phyloP scores from a whole-genome alignment of 1,139 yeast genomes.

The Spathaspora sp. region DNA sequence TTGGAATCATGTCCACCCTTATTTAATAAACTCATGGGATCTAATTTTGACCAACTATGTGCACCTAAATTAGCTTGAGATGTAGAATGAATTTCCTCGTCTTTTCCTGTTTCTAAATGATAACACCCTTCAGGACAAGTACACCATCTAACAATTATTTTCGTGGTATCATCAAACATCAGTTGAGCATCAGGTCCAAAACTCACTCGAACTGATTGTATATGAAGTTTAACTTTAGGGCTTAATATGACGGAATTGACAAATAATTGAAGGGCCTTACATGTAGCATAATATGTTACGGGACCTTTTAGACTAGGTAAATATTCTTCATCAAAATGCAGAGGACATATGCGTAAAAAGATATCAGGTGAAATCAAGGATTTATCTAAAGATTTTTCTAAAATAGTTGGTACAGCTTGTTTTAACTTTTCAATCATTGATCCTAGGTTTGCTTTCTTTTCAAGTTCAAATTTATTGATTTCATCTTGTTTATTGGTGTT shows the following conservation, averaged over 20 bases:
- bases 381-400: slow-evolving; percentile 51
- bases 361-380: slow-evolving; percentile 50
- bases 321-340: slow-evolving; percentile 47
- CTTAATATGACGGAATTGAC: slow-evolving; percentile 54
- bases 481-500: not conserved
- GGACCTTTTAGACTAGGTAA: slow-evolving; percentile 64
- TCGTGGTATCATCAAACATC: slow-evolving; percentile 46
- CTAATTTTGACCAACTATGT: slow-evolving; percentile 40
- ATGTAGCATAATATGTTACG: slow-evolving; percentile 53
- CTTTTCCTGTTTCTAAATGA: slow-evolving; percentile 29
- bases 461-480: slow-evolving; percentile 8
- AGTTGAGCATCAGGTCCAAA: slow-evolving; percentile 28
- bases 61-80: slow-evolving; percentile 40
- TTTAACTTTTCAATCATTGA: slow-evolving; percentile 52
- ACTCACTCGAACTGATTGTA: slow-evolving; percentile 38
- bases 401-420: slow-evolving; percentile 54
- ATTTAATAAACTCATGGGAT: slow-evolving; percentile 22
- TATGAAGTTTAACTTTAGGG: slow-evolving; percentile 49
- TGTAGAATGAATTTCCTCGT: slow-evolving; percentile 25
- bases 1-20: slow-evolving; percentile 6
- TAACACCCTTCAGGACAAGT: slow-evolving; percentile 56
- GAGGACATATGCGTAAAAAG: slow-evolving; percentile 63
- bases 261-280: slow-evolving; percentile 54
- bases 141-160: slow-evolving; percentile 59
- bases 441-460: slow-evolving; percentile 60